Evolutionary conservation across 805 yeast genomes (phyloP), one percentile per base, ranked within the genome.

Genomic region (Vanderwaltozyma polyspora): DNA sequence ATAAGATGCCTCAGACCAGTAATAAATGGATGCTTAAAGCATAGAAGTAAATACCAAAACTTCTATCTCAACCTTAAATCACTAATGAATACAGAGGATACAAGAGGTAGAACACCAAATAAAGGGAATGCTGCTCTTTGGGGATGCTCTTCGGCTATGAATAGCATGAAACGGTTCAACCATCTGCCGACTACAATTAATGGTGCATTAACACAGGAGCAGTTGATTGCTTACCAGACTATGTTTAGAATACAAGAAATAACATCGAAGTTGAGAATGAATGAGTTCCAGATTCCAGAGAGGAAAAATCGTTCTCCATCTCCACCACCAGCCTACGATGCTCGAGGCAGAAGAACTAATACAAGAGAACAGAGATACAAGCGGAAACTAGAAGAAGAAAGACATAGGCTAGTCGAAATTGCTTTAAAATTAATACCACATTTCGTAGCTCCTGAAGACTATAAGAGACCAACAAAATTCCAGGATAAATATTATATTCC

Each of bases 281-380:
- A 70, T 34, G 70, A 68, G 25, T 59, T 71, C 12, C 62, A 70
- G 9, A 79, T 79, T 1, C 67, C 72, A 0, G 62, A 60, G 34
- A 66, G 60, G 43, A 47, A 48, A 40, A 59, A 74, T 40, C 66
- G 70, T 25, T 83, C 93, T 2, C 85, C 87, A 0, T 83, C 95
- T 2, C 97, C 97, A 0, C 86, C 95, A 2, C 98, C 98, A 1
- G 73, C 72, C 37, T 91, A 91, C 57, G 97, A 91, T 59, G 57
- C 67, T 21, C 59, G 63, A 16, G 99, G 99, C 29, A 78, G 75
- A 52, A 76, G 97, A 49, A 75, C 74, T 8, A 91, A 91, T 53
- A 86, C 97, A 0, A 63, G 93, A 36, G 94, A 82, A 33, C 69
- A 62, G 29, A 63, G 94, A 33, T 72, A 74, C 40, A 63, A 66